Conservation (phyloP, 805 yeast species). For the Kodamaea restingae region DNA sequence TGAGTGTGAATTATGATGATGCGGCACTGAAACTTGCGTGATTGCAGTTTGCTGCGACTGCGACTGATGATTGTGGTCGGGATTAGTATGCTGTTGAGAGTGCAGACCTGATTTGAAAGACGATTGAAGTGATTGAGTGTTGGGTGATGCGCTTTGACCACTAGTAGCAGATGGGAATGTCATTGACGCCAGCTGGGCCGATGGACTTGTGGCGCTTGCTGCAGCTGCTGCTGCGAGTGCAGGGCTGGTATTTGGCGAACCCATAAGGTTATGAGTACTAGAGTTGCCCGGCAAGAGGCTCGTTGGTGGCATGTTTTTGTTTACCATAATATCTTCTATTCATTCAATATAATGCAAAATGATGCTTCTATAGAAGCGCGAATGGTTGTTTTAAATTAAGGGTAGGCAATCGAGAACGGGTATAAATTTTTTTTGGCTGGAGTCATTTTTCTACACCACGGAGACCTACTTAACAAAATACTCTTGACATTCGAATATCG, state of each 20-base stretch:
- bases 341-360: neutral
- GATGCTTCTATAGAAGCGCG: neutral
- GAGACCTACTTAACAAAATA: too few relatives aligned
- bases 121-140: too few relatives aligned
- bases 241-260: neutral
- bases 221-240: slow-evolving; percentile 1
- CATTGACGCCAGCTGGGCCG: neutral
- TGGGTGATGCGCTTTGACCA: neutral
- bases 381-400: neutral
- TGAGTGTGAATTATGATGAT: neutral
- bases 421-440: too few relatives aligned
- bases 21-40: neutral
- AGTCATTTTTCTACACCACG: too few relatives aligned
- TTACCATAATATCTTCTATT: neutral
- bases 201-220: slow-evolving; percentile 1
- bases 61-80: neutral
- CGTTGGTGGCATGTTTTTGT: neutral
- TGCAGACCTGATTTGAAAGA: too few relatives aligned
- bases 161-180: neutral
- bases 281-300: neutral
- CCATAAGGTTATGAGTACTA: neutral
- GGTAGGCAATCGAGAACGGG: neutral
- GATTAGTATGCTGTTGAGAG: neutral
- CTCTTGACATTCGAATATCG: too few relatives aligned
- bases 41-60: too few relatives aligned